Evolutionary conservation across 169 alveolate species (phyloP), one percentile per base, ranked within the genome.

Genomic region (Plasmodium inui): DNA sequence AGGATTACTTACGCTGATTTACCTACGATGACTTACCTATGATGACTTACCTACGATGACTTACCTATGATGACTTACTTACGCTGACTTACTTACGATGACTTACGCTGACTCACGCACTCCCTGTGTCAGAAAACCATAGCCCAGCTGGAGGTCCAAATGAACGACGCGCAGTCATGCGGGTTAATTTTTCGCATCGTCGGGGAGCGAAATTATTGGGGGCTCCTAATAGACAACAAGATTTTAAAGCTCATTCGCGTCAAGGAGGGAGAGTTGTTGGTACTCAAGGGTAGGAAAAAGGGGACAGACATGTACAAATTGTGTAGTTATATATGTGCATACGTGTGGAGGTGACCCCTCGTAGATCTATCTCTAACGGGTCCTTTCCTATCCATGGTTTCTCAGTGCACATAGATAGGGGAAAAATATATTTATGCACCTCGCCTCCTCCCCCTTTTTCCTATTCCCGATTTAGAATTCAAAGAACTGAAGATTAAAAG

Each of bases 131-230:
- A 89, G 94, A 78, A 89, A 89, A 89, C 94, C 19, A 89, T 89
- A 44, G 94, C 94, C 53, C 94, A 89, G 34, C 17, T 81, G n/a
- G 94, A 89, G 55, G 88, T 89, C 53, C 94, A 89, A 81, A 89
- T 89, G 44, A 89, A 89, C 39, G 72, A 89, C 72, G 94, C 94
- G 44, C 50, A 78, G 46, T 41, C 91, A 9, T 89, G 94, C 73
- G 94, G 94, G n/a, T 44, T 89, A 19, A 80, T 89, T 44, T 89
- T 89, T 80, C 90, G 94, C 14, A 37, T 89, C 34, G 4, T 80
- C 26, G 94, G 94, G 28, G 94, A 89, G 50, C 57, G 94, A 5
- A 89, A 89, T 34, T 89, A 73, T 14, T 89, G 94, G 94, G 83
- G 83, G 34, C 73, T 89, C 30, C 30, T 89, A 81, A 89, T 89